phyloP scores from a whole-genome alignment of 345 rosid species.

The Mangifera indica region DNA sequence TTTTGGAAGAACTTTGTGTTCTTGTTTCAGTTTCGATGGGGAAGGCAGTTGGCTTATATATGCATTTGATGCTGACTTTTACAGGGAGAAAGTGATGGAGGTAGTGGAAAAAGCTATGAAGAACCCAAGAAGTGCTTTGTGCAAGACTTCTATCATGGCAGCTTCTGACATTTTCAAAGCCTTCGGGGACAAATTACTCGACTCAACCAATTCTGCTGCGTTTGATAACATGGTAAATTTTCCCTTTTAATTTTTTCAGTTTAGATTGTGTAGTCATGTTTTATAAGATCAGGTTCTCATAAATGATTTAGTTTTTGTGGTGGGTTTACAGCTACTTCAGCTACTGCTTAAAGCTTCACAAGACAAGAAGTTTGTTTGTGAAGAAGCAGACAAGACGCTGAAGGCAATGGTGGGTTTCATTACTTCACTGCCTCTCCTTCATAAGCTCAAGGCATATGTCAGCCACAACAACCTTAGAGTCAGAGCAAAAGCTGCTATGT shows the following conservation, averaged over 20 bases:
- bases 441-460: constrained; percentile 52
- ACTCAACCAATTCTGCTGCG: constrained; percentile 43
- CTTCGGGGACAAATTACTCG: constrained; percentile 59
- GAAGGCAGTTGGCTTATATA: neutral
- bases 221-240: constrained; percentile 63
- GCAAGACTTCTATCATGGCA: constrained; percentile 92
- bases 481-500: constrained; percentile 77
- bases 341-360: constrained; percentile 85
- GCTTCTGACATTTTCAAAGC: constrained; percentile 70
- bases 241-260: neutral
- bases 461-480: constrained; percentile 63
- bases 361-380: constrained; percentile 88
- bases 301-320: neutral
- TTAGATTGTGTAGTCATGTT: neutral
- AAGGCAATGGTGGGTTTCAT: constrained; percentile 50
- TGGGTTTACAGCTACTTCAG: constrained; percentile 50
- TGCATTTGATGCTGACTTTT: neutral
- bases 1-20: too few relatives aligned
- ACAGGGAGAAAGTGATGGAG: constrained; percentile 65
- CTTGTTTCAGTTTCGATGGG: neutral
- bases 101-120: constrained; percentile 80
- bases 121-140: constrained; percentile 92
- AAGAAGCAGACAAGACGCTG: constrained; percentile 77
- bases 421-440: constrained; percentile 55
- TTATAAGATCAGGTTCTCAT: neutral